phyloP scores from a whole-genome alignment of 2,329 filamentous ascomycete genomes.

The Hypoxylon sp. region DNA sequence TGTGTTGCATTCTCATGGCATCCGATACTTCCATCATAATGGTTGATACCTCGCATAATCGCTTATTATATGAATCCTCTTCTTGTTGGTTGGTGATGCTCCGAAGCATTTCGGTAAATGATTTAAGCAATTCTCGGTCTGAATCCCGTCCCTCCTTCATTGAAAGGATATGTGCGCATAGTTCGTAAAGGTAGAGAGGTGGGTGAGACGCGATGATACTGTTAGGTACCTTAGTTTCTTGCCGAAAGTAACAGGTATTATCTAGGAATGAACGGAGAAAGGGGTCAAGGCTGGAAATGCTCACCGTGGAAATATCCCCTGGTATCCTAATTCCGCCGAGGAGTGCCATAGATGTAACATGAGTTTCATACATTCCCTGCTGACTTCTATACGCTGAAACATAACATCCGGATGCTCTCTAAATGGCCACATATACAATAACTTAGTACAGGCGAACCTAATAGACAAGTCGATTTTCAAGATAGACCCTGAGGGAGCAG shows the following conservation, averaged over 20 bases:
- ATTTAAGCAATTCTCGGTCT: slow-evolving; percentile 21
- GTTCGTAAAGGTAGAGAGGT: slow-evolving; percentile 31
- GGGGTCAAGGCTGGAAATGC: slow-evolving; percentile 3
- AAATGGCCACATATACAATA: slow-evolving; percentile 32
- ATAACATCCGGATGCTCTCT: slow-evolving; percentile 20
- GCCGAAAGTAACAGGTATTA: background rate
- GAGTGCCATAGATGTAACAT: slow-evolving; percentile 22
- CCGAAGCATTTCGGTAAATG: slow-evolving; percentile 28
- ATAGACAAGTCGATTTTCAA: slow-evolving; percentile 18
- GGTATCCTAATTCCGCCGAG: slow-evolving; percentile 6
- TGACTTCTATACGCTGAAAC: slow-evolving; percentile 8
- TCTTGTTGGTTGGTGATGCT: slow-evolving; percentile 16
- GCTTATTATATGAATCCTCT: slow-evolving; percentile 20
- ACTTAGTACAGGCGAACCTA: slow-evolving; percentile 18
- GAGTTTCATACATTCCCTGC: slow-evolving; percentile 24
- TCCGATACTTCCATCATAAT: slow-evolving; percentile 18
- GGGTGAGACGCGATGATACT: slow-evolving; percentile 30
- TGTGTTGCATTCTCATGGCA: slow-evolving; percentile 11
- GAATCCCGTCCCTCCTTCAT: slow-evolving; percentile 13
- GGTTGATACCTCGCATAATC: slow-evolving; percentile 19
- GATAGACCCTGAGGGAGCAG: background rate
- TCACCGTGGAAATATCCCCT: slow-evolving; percentile 31
- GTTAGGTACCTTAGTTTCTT: slow-evolving; percentile 7
- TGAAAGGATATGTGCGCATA: slow-evolving; percentile 6
- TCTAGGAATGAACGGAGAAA: background rate